These are phyloP conservation scores for Colletotrichum eleusines DNA, from an alignment of 2,329 filamentous ascomycete species.

Conservation along the genomic window DNA sequence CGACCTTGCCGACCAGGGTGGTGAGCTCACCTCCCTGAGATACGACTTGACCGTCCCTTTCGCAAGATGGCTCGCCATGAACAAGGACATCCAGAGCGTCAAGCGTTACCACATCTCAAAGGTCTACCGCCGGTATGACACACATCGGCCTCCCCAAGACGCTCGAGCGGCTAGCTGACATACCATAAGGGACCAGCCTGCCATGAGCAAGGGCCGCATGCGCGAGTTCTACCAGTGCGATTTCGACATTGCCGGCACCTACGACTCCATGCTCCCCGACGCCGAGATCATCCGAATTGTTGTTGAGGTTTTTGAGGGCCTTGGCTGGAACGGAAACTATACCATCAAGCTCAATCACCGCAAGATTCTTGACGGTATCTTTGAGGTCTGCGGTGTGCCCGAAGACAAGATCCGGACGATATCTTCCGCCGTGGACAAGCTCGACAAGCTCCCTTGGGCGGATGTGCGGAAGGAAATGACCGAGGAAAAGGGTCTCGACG, in stretches of 20 bases:
- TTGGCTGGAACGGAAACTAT: constrained; percentile 80
- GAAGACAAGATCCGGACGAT: constrained; percentile 89
- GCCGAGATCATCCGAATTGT: constrained; percentile 89
- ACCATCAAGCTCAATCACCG: constrained; percentile 96
- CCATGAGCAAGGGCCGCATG: constrained; percentile 92
- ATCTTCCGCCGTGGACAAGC: constrained; percentile 93
- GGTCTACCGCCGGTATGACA: constrained; percentile 64
- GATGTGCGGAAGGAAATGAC: constrained; percentile 95
- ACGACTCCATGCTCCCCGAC: constrained; percentile 92
- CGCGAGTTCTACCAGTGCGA: constrained; percentile 98
- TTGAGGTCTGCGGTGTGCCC: constrained; percentile 90
- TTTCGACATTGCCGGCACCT: constrained; percentile 90
- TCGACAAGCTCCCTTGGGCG: constrained; percentile 92
- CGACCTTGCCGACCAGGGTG: constrained; percentile 82
- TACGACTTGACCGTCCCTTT: constrained; percentile 93
- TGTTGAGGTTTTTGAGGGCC: constrained; percentile 84
- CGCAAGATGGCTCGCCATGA: constrained; percentile 94
- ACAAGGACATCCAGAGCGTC: constrained; percentile 82
- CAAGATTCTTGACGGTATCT: constrained; percentile 92
- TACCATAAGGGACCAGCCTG: constrained; percentile 74
- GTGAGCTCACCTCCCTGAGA: constrained; percentile 80
- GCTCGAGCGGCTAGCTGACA: constrained; percentile 48
- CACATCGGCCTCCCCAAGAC: background rate
- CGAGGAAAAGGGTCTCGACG: constrained; percentile 86
- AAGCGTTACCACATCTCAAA: constrained; percentile 97